phyloP scores from a whole-genome alignment of 257 asterid species.

The Nicotiana undulata region DNA sequence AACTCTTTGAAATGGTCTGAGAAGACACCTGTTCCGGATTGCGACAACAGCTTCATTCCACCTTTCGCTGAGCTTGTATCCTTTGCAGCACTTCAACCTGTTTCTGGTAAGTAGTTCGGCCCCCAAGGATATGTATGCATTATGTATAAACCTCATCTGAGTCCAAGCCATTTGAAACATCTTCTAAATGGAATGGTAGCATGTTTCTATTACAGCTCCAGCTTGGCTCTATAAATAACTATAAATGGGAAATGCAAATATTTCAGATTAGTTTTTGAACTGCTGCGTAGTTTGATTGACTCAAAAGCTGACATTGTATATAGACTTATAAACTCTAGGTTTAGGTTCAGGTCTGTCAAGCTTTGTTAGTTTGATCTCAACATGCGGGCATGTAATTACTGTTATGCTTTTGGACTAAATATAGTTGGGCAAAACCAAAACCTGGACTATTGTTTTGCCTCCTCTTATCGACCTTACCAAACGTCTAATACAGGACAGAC shows the following conservation, averaged over 20 bases:
- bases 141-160: neutral
- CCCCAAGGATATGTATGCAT: neutral
- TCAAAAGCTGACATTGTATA: neutral
- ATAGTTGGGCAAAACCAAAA: neutral
- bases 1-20: conserved; percentile 73
- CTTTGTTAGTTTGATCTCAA: neutral
- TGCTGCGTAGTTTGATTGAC: neutral
- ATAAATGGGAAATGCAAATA: neutral
- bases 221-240: neutral
- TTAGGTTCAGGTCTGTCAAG: neutral
- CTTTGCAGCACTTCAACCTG: conserved; percentile 67
- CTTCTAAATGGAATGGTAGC: neutral
- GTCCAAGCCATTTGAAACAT: neutral
- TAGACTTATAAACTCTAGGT: neutral
- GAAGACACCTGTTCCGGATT: conserved; percentile 36
- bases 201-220: neutral
- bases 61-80: conserved; percentile 57
- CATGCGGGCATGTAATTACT: neutral
- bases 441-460: neutral
- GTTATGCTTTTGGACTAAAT: neutral
- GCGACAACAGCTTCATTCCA: conserved; percentile 43
- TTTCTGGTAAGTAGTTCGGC: conserved; percentile 38
- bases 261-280: neutral
- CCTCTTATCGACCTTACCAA: neutral
- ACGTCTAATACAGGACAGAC: neutral